phyloP scores from a whole-genome alignment of 805 yeast genomes.

The Geotrichum ghanense region DNA sequence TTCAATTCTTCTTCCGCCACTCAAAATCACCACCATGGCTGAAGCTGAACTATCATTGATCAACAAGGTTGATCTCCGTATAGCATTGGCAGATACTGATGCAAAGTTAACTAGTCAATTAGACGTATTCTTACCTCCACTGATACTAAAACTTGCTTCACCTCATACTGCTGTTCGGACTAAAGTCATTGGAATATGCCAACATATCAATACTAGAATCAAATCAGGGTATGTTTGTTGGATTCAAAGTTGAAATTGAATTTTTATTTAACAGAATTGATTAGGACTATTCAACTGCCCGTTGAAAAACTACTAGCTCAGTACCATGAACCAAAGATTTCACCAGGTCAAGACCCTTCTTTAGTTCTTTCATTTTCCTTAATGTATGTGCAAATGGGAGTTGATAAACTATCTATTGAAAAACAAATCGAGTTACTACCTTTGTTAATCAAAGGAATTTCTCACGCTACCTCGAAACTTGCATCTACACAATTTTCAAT shows the following conservation, averaged over 20 bases:
- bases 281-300: conserved; percentile 44
- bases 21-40: conserved; percentile 1
- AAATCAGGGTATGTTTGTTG: conserved; percentile 27
- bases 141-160: conserved; percentile 69
- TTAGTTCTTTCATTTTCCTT: conserved; percentile 24
- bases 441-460: conserved; percentile 35
- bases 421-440: conserved; percentile 36
- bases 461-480: conserved; percentile 29
- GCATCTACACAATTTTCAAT: conserved; percentile 50
- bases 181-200: conserved; percentile 55
- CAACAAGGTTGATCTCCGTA: conserved; percentile 65
- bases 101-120: conserved; percentile 51
- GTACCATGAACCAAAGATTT: conserved; percentile 41
- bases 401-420: conserved; percentile 37
- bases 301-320: conserved; percentile 50
- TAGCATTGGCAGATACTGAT: conserved; percentile 65
- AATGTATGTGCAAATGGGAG: conserved; percentile 55
- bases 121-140: conserved; percentile 58
- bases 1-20: neutral
- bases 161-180: conserved; percentile 52
- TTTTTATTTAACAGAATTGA: conserved; percentile 1
- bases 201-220: conserved; percentile 56
- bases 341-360: conserved; percentile 7
- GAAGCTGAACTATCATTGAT: conserved; percentile 18
- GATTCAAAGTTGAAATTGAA: conserved; percentile 2